Evolutionary conservation across 441 rosid species (phyloP), one percentile per base, ranked within the genome.

Genomic region (Euphorbia schlechtendalii): DNA sequence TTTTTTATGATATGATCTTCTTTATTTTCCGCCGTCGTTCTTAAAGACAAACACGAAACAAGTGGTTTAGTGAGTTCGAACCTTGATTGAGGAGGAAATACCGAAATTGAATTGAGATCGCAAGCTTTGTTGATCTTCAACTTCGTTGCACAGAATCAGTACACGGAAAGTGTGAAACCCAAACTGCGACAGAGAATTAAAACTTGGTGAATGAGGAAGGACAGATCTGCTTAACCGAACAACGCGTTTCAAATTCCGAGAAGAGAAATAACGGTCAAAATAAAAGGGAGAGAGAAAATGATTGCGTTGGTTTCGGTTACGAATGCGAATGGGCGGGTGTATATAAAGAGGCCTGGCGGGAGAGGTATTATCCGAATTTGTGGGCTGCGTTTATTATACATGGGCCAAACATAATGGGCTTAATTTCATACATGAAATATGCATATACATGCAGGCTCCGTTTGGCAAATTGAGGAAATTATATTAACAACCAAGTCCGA

Each of bases 111-210:
- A 77, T 85, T 82, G 89, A n/a, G n/a, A n/a, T n/a, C n/a, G n/a
- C n/a, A n/a, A n/a, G n/a, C n/a, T n/a, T n/a, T n/a, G n/a, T n/a
- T 90, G 81, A 87, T 83, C 78, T 90, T 93, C 92, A 89, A 73
- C 84, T 90, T 90, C 96, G 84, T 87, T 72, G 48, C 22, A 74
- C 56, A 34, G 57, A 22, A 15, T 40, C 21, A 38, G 58, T 11
- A 28, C 54, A n/a, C 54, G 36, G 8, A 51, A 45, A 40, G n/a
- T n/a, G 2, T 7, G 28, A 57, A 60, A 24, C 34, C 67, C 71
- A 64, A 34, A 65, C 17, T 62, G 25, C 13, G 20, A 21, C 40
- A 25, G 27, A 67, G 54, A 25, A 66, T 2, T 13, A 32, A 27
- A 71, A 46, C n/a, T 15, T 54, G 4, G 46, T 8, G 38, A 62